A percentile compares a stretch with the other conserved stretches of the same genome.
These are phyloP conservation scores for Sporisorium exsertum DNA, from an alignment of 1,284 basidiomycete species.

Conservation along the genomic window DNA sequence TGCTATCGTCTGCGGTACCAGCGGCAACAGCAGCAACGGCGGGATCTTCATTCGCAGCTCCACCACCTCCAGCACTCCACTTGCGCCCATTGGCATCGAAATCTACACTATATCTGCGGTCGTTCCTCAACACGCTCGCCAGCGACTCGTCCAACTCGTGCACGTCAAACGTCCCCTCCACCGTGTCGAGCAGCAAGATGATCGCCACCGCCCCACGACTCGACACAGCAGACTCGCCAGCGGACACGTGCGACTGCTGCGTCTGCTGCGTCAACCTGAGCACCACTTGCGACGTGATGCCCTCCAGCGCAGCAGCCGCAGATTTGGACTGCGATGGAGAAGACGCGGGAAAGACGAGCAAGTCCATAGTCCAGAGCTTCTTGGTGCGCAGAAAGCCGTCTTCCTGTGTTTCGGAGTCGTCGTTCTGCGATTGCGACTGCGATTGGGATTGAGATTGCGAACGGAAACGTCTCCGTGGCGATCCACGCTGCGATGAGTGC, in stretches of 20 bases:
- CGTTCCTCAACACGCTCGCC: conserved; percentile 14
- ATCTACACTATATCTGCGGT: conserved; percentile 19
- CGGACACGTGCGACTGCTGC: conserved; percentile 6
- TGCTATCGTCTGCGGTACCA: not conserved
- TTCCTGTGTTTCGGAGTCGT: conserved; percentile 49
- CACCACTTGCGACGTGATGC: conserved; percentile 18
- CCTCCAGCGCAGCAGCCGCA: not conserved
- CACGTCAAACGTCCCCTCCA: conserved; percentile 34
- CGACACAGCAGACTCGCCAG: not conserved
- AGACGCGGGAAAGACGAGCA: conserved; percentile 18
- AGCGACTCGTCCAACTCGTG: conserved; percentile 44
- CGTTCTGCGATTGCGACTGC: conserved; percentile 32
- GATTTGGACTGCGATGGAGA: conserved; percentile 1
- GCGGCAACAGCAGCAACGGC: too few relatives aligned
- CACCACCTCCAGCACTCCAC: not conserved
- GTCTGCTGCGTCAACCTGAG: conserved; percentile 16
- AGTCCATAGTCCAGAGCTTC: conserved; percentile 40
- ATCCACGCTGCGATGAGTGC: not conserved
- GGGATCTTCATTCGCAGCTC: not conserved
- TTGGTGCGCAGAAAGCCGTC: conserved; percentile 42
- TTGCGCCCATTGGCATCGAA: conserved; percentile 32
- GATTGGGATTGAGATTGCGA: conserved; percentile 11
- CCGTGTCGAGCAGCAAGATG: conserved; percentile 33
- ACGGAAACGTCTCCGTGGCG: not conserved
- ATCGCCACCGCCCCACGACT: conserved; percentile 6